A percentile compares a stretch with the other conserved stretches of the same genome.
These are phyloP conservation scores for Phytopythium mirpurense DNA, from an alignment of 352 stramenopile species.

Conservation along the genomic window DNA sequence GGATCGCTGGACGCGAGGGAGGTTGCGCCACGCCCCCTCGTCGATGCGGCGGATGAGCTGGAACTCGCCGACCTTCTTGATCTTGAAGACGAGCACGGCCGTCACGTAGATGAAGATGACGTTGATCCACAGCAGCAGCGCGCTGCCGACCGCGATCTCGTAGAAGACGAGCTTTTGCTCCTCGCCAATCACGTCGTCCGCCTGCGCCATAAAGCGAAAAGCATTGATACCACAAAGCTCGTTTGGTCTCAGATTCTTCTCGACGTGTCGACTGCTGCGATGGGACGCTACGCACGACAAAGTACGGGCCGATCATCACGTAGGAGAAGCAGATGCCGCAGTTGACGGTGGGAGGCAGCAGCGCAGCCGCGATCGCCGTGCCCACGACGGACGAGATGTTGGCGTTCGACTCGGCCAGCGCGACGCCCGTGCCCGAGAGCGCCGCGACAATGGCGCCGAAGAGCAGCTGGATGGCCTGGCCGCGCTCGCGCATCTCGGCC, in stretches of 20 bases:
- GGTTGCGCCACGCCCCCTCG: conserved; percentile 72
- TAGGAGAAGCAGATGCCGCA: conserved; percentile 85
- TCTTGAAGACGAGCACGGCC: conserved; percentile 85
- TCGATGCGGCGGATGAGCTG: conserved; percentile 76
- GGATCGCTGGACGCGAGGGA: conserved; percentile 66
- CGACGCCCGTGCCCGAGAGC: conserved; percentile 68
- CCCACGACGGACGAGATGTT: conserved; percentile 90
- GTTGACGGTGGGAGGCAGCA: conserved; percentile 85
- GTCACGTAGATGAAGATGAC: conserved; percentile 87
- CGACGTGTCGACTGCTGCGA: no score
- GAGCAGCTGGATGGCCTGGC: conserved; percentile 71
- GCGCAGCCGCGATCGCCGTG: conserved; percentile 75
- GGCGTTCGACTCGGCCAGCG: conserved; percentile 78
- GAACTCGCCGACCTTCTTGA: conserved; percentile 84
- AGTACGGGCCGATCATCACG: conserved; percentile 80
- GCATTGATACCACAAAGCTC: no score
- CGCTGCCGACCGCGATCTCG: conserved; percentile 79
- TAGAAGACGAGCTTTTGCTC: conserved; percentile 84
- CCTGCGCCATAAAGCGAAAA: conserved; percentile 11
- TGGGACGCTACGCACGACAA: conserved; percentile 67
- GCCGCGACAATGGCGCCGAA: conserved; percentile 79
- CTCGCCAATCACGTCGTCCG: conserved; percentile 71
- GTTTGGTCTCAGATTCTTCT: no score
- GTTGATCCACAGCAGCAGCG: conserved; percentile 85
- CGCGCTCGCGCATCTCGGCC: conserved; percentile 72